Conservation (phyloP, 2,329 filamentous ascomycete species). For the Balansia obtecta region DNA sequence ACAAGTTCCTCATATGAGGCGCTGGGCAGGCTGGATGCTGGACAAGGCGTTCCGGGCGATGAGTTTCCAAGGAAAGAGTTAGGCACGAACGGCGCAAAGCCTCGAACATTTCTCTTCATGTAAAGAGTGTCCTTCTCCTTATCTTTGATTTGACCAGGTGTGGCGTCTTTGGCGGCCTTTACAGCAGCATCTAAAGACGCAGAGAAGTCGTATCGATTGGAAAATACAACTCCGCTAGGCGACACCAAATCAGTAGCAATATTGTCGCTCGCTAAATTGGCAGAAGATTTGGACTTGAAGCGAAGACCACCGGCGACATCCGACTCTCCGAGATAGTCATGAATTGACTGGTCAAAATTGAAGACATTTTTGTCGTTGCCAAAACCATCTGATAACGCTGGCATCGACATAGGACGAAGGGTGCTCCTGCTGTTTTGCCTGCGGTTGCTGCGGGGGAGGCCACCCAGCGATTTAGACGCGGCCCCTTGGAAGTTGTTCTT, state of each 20-base stretch:
- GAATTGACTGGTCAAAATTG: constrained; percentile 46
- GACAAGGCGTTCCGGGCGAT: constrained; percentile 15
- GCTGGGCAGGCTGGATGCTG: constrained; percentile 50
- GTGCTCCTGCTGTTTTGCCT: constrained; percentile 25
- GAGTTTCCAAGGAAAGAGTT: background rate
- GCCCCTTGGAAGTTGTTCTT: constrained; percentile 41
- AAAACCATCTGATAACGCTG: constrained; percentile 59
- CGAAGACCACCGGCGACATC: constrained; percentile 42
- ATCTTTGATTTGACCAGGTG: constrained; percentile 20
- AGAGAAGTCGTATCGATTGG: constrained; percentile 90
- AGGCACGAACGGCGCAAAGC: constrained; percentile 8
- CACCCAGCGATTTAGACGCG: constrained; percentile 35
- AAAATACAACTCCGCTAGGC: constrained; percentile 63
- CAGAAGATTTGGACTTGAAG: constrained; percentile 56
- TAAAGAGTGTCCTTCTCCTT: constrained; percentile 47
- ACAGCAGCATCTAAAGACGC: constrained; percentile 81
- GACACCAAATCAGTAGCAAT: constrained; percentile 37
- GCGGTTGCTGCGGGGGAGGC: constrained; percentile 57
- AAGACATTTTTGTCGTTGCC: constrained; percentile 43
- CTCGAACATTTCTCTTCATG: constrained; percentile 36
- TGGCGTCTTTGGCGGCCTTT: constrained; percentile 54
- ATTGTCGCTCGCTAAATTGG: constrained; percentile 51
- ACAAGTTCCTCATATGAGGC: constrained; percentile 93
- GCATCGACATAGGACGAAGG: constrained; percentile 42
- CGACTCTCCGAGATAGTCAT: constrained; percentile 52